phyloP scores from a whole-genome alignment of 2,329 filamentous ascomycete species.

The Penicillium nordicum region DNA sequence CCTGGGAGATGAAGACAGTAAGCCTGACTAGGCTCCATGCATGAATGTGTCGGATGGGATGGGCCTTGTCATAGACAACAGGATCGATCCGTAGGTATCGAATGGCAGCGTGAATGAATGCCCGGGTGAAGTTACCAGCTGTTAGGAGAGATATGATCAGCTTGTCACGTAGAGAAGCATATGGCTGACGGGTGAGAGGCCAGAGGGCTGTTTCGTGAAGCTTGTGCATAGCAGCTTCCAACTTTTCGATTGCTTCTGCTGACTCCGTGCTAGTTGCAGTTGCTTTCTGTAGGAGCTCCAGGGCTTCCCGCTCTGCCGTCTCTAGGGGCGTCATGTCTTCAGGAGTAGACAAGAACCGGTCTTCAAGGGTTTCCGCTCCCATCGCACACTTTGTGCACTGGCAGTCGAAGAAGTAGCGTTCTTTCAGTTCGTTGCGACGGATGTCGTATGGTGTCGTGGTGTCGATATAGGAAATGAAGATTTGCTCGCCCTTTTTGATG shows the following conservation, averaged over 20 bases:
- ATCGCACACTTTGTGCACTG: constrained; percentile 50
- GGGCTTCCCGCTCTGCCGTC: constrained; percentile 21
- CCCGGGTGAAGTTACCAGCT: constrained; percentile 42
- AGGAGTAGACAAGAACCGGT: constrained; percentile 14
- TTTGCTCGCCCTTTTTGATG: constrained; percentile 55
- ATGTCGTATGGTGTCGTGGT: constrained; percentile 49
- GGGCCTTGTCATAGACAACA: constrained; percentile 48
- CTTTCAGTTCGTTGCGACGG: constrained; percentile 52
- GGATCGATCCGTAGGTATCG: constrained; percentile 53
- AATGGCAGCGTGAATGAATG: constrained; percentile 52
- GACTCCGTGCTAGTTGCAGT: constrained; percentile 18
- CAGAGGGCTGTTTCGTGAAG: constrained; percentile 43
- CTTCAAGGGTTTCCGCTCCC: constrained; percentile 19
- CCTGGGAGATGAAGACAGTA: constrained; percentile 28
- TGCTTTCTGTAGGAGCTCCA: constrained; percentile 25
- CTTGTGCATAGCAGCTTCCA: constrained; percentile 41
- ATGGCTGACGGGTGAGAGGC: constrained; percentile 54
- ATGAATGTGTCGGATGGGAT: constrained; percentile 55
- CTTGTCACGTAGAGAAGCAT: constrained; percentile 52
- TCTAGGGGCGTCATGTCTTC: constrained; percentile 16
- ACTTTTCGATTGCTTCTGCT: constrained; percentile 30
- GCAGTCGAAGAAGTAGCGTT: constrained; percentile 59
- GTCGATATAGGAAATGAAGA: constrained; percentile 62
- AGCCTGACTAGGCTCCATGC: constrained; percentile 34
- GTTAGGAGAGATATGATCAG: constrained; percentile 50